Conservation (phyloP, 768 basidiomycete genomes). For the Boletus bicolor region DNA sequence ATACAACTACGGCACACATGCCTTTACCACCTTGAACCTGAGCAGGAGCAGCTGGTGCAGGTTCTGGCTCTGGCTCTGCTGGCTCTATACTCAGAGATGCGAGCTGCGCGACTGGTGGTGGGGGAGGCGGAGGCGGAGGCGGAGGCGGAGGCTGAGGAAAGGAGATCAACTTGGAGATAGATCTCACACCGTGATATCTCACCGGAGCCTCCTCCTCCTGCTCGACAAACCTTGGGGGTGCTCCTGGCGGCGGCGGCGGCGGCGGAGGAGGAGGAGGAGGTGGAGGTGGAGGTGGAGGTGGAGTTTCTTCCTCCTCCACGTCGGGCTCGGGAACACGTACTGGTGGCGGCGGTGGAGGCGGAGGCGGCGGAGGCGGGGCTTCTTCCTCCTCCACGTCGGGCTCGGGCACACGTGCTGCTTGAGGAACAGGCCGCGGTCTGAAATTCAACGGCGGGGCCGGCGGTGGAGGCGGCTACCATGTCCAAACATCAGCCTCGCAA, state of each 20-base stretch:
- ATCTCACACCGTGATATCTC: background rate
- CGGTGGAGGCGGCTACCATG: slow-evolving; percentile 28
- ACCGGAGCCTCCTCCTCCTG: slow-evolving; percentile 17
- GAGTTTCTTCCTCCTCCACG: slow-evolving; percentile 18
- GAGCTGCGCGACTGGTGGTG: slow-evolving; percentile 39
- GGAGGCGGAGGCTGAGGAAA: slow-evolving; percentile 32
- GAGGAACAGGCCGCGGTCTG: slow-evolving; percentile 20
- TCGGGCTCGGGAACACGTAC: background rate
- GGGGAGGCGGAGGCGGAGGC: slow-evolving; percentile 46
- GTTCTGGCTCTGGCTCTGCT: slow-evolving; percentile 35
- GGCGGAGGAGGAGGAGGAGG: slow-evolving; percentile 28
- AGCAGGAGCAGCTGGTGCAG: slow-evolving; percentile 11
- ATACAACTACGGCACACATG: slow-evolving; percentile 70
- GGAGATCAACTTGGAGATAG: background rate
- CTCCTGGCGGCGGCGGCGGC: slow-evolving; percentile 24
- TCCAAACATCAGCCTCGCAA: slow-evolving; percentile 2
- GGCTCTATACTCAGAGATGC: slow-evolving; percentile 30
- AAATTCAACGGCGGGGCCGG: slow-evolving; percentile 20
- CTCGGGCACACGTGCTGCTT: slow-evolving; percentile 17
- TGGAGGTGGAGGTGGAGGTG: slow-evolving; percentile 15
- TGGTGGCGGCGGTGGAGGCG: slow-evolving; percentile 22
- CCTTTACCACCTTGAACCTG: slow-evolving; percentile 37
- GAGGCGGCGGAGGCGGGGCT: slow-evolving; percentile 7
- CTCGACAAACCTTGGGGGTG: background rate
- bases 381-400: slow-evolving; percentile 24